Evolutionary conservation across 371 early-diverging fungal genomes (phyloP), one percentile per base, ranked within the genome.

Genomic region (Mortierella sp.): DNA sequence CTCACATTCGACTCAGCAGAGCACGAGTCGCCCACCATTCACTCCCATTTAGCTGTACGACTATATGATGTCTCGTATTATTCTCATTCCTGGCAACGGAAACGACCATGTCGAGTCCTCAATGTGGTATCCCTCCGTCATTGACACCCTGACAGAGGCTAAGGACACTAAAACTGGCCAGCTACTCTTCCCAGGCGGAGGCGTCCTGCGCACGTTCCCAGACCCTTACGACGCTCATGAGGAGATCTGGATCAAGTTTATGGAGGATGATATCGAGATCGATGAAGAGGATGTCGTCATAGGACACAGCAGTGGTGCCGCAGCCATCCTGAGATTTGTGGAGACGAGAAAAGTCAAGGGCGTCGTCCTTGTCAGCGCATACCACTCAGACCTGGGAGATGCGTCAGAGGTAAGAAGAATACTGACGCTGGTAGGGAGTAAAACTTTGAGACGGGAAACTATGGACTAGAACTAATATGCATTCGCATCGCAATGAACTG

Each of bases 291-390:
- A 76, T 50, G 70, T 80, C 34, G 65, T 78, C 21, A 69, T 80
- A 21, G 80, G 80, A 3, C 80, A 80, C 27, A 72, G 72, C 41
- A 72, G 54, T 53, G 73, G 78, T 2, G 72, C 72, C 2, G 73
- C 68, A 1, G 69, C 72, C 5, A 65, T 63, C 46, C 24, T 73
- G 49, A 50, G 80, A 23, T 80, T 69, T 49, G 37, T 69, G 6
- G 80, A 78, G 37, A 64, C 59, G 0, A 46, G 70, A 4, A 68
- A 70, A 31, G 79, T 80, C 23, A 55, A 55, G 39, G 80, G 80
- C 8, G 70, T 80, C 4, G 73, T 78, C 21, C 79, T 80, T 31
- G 80, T 72, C 31, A 72, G 72, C 31, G 80, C 79, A 17, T 80
- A 80, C 43, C 70, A 78, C 31, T 66, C 80, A 2, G 76, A 80